phyloP scores from a whole-genome alignment of 116 monocot species.

The Iris pallida region DNA sequence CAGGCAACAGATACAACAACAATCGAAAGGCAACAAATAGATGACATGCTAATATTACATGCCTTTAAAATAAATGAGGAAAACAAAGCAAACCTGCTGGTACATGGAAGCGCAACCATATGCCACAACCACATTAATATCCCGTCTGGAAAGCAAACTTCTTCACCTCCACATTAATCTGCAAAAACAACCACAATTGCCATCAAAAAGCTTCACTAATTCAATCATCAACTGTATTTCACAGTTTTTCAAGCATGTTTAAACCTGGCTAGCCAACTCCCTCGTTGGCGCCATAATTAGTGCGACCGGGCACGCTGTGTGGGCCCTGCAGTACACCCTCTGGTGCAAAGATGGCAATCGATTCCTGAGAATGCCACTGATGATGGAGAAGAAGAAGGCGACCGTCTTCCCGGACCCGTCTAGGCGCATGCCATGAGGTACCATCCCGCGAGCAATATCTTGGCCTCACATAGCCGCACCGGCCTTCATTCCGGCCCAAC shows the following conservation, averaged over 20 bases:
- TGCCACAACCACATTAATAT: conserved; percentile 34
- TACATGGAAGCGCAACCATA: conserved; percentile 40
- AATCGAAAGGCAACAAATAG: too few relatives aligned
- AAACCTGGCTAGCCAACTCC: conserved; percentile 46
- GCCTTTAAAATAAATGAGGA: not conserved
- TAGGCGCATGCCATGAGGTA: conserved; percentile 92
- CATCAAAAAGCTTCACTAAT: too few relatives aligned
- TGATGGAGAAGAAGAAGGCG: conserved; percentile 83
- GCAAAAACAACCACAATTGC: too few relatives aligned
- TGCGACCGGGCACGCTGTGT: conserved; percentile 41
- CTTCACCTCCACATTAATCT: conserved; percentile 43
- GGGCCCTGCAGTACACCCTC: conserved; percentile 18
- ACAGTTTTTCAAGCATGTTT: not conserved
- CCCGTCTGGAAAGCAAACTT: conserved; percentile 42
- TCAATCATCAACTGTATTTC: not conserved
- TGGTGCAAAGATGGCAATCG: conserved; percentile 3
- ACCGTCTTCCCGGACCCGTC: conserved; percentile 94
- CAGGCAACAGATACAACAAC: too few relatives aligned
- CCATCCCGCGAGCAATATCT: conserved; percentile 52
- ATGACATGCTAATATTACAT: too few relatives aligned
- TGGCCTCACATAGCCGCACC: conserved; percentile 30
- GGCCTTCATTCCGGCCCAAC: conserved; percentile 28
- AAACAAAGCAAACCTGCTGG: conserved; percentile 22
- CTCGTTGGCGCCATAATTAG: conserved; percentile 71
- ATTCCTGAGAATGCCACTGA: conserved; percentile 57